Base-by-base conservation (phyloP, 208 protist species). In the Leishmania major region DNA sequence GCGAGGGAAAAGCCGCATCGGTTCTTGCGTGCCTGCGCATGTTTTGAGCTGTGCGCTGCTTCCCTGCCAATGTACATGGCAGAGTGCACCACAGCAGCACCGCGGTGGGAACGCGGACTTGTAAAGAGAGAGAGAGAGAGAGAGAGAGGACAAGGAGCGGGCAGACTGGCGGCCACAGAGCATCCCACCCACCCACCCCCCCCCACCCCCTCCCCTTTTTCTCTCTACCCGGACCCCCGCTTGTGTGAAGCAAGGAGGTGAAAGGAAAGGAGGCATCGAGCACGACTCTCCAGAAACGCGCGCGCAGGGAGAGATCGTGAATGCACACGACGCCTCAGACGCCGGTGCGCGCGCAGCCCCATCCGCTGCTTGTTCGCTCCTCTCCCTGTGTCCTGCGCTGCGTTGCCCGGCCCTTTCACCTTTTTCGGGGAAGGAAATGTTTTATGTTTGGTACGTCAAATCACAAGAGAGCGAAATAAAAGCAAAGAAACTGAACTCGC, bases 381-480 rank as follows among this genome's bases (percentile, higher is more conserved):
- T 74, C 49, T 49, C 45, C 45, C 15, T 1, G 60, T 17, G 47
- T 45, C 0, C 40, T 22, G 1, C 40, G 62, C 19, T n/a, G 25
- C 6, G 57, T 31, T 7, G 15, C 28, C 19, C 28, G 5, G 8
- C 17, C 37, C 19, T 6, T 22, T 43, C 11, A 11, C 19, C 3
- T 13, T 8, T 22, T 13, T 25, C 15, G 37, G 17, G 15, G 2
- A 13, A n/a, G 11, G 13, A 25, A 15, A 13, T 3, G 49, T 51
- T 40, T 40, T 45, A 37, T 64, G 62, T 78, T 3, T 77, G 53
- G 53, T 78, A 40, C 47, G 53, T 62, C 22, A 80, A 82, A 75
- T 76, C 64, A 78, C 73, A 80, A 40, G 37, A 55, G 81, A 88
- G 85, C 49, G 75, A 85, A 82, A 84, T 77, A 87, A 89, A 81